Evolutionary conservation across 805 yeast genomes (phyloP), one percentile per base, ranked within the genome.

Genomic region (Monosporozyma servazzii): DNA sequence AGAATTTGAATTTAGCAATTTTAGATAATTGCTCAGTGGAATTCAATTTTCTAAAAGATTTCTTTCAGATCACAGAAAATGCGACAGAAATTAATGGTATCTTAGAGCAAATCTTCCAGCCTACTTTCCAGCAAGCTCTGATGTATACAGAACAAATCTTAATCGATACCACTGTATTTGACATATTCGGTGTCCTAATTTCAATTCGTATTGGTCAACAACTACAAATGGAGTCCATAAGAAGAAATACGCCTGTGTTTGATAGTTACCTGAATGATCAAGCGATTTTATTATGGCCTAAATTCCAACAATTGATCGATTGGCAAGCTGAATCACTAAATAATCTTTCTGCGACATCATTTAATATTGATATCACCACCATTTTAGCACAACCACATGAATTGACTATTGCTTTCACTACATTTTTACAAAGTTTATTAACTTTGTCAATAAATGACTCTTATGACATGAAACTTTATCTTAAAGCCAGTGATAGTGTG

Each of bases 281-380:
- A 55, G 67, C 82, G 54, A 77, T 88, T 48, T 65, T 77, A 3
- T 69, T 91, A 45, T 93, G 98, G 98, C 96, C 97, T 0, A 80
- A 78, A 53, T 86, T 90, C 61, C 90, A 89, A 60, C 75, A 74
- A 45, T 72, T 88, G 33, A 76, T 90, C 42, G 96, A 89, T 63
- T 69, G 78, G 33, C 87, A 91, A 59, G 84, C 96, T 58, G 85
- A 81, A 20, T 78, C 82, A 48, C 70, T 88, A 64, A 82, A 84
- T 54, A 78, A 74, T 49, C 76, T 76, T 17, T 66, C 66, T 47
- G 72, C 57, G 53, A 51, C 66, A 2, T 58, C 61, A 5, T 51
- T 60, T 2, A 55, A 48, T 30, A 54, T 57, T 11, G 41, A 51
- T 10, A 56, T 53, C 20, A 66, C 70, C 40, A 65, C 69, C 10